These are phyloP conservation scores for Ligustrum vulgare DNA, from an alignment of 257 asterid species.

Conservation along the genomic window DNA sequence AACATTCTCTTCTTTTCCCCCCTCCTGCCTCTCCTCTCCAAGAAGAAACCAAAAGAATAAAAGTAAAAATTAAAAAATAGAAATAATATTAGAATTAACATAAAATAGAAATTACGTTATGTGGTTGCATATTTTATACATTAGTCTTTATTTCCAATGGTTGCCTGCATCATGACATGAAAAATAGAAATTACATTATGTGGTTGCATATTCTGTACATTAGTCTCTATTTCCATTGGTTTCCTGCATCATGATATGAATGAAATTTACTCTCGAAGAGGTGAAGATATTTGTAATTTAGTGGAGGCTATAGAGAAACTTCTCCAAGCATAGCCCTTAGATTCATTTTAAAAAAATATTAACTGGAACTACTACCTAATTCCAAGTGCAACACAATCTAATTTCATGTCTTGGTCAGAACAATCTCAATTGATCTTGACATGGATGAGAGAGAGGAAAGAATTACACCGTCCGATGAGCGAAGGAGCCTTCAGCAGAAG, in stretches of 20 bases:
- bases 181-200: no score
- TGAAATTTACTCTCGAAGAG: background rate
- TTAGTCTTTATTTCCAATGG: no score
- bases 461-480: constrained; percentile 36
- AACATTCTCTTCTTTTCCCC: background rate
- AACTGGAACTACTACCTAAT: background rate
- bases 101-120: background rate
- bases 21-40: background rate
- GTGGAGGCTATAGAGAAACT: constrained; percentile 23
- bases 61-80: no score
- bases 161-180: no score
- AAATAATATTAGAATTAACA: background rate
- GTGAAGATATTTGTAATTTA: background rate
- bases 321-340: constrained; percentile 27
- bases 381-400: constrained; percentile 7
- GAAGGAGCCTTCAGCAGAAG: constrained; percentile 30
- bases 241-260: background rate
- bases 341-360: constrained; percentile 27
- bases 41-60: background rate
- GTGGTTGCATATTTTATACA: no score
- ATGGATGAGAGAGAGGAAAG: constrained; percentile 30
- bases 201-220: background rate
- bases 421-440: constrained; percentile 30
- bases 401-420: constrained; percentile 21
- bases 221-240: background rate